Percentiles rank a stretch among this genome's conserved stretches.
These are phyloP conservation scores for Xanthoconium purpureum DNA, from an alignment of 768 basidiomycete species.

Conservation along the genomic window DNA sequence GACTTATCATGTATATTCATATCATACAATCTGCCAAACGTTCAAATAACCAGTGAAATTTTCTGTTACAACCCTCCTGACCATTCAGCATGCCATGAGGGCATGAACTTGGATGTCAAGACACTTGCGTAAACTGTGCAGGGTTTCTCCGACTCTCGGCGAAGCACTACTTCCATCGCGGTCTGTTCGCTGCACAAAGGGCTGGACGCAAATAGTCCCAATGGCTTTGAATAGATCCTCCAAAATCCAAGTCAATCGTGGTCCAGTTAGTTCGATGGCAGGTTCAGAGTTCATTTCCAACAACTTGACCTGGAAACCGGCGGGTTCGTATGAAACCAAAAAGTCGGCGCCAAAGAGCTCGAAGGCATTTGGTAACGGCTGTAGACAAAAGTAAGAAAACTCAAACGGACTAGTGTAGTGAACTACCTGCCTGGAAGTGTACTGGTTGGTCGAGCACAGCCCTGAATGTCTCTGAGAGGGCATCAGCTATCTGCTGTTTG, in stretches of 20 bases:
- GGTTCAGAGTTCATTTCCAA: slow-evolving; percentile 95
- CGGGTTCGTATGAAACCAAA: slow-evolving; percentile 53
- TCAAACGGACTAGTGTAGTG: not conserved
- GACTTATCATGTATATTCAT: not conserved
- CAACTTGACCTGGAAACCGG: slow-evolving; percentile 59
- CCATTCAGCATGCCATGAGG: slow-evolving; percentile 7
- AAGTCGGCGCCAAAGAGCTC: slow-evolving; percentile 97
- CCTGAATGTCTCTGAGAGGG: slow-evolving; percentile 78
- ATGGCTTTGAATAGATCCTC: slow-evolving; percentile 77
- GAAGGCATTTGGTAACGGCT: slow-evolving; percentile 89
- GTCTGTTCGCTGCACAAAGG: slow-evolving; percentile 41
- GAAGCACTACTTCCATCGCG: not conserved
- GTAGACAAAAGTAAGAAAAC: slow-evolving; percentile 1
- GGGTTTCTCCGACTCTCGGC: slow-evolving; percentile 54
- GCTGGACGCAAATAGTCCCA: slow-evolving; percentile 62
- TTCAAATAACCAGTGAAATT: not conserved
- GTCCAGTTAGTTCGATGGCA: slow-evolving; percentile 90
- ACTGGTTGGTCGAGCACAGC: slow-evolving; percentile 81
- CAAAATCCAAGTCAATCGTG: slow-evolving; percentile 75
- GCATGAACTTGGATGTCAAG: slow-evolving; percentile 53
- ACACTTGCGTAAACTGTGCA: slow-evolving; percentile 62
- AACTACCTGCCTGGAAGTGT: slow-evolving; percentile 70
- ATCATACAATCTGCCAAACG: not conserved
- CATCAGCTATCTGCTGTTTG: slow-evolving; percentile 56
- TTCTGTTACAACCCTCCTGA: not conserved